Percentiles rank a stretch among this genome's conserved stretches.
Evolutionary conservation across 495 filamentous ascomycete genomes (phyloP).

Genomic region (Penicillium fimorum): DNA sequence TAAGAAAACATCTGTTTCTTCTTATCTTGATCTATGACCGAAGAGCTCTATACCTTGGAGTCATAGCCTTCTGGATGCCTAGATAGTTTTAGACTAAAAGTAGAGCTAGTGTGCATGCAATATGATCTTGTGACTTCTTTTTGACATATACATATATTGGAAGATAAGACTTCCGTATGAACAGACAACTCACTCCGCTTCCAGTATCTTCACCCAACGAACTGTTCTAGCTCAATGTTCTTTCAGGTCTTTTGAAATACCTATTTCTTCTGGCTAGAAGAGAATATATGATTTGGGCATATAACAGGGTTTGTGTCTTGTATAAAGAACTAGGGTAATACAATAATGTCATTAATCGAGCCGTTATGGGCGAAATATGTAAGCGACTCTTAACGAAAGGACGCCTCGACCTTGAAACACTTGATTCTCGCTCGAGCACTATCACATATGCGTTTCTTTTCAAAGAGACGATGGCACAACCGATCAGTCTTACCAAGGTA

Average conservation of each 20-base stretch:
- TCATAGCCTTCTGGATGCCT: too few species aligned
- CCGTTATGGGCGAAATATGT: conserved; percentile 13
- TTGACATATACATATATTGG: too few species aligned
- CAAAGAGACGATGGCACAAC: background rate
- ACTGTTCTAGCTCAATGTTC: background rate
- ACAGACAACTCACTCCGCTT: too few species aligned
- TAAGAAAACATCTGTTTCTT: too few species aligned
- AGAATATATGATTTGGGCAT: background rate
- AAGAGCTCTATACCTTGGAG: too few species aligned
- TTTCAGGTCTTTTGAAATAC: background rate
- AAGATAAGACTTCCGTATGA: too few species aligned
- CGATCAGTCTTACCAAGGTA: background rate
- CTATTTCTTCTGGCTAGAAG: background rate
- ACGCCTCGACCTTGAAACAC: conserved; percentile 6
- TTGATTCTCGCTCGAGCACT: conserved; percentile 12
- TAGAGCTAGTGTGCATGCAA: too few species aligned
- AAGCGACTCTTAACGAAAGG: conserved; percentile 17
- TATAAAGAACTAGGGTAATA: background rate
- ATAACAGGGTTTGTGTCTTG: background rate
- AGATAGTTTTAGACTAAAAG: too few species aligned
- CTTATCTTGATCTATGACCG: too few species aligned
- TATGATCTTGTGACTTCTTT: too few species aligned
- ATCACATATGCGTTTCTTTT: conserved; percentile 4
- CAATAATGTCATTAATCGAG: conserved; percentile 19
- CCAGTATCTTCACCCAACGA: too few species aligned